Base-by-base conservation (phyloP, 306 rosid species). In the Aeschynomene evenia region DNA sequence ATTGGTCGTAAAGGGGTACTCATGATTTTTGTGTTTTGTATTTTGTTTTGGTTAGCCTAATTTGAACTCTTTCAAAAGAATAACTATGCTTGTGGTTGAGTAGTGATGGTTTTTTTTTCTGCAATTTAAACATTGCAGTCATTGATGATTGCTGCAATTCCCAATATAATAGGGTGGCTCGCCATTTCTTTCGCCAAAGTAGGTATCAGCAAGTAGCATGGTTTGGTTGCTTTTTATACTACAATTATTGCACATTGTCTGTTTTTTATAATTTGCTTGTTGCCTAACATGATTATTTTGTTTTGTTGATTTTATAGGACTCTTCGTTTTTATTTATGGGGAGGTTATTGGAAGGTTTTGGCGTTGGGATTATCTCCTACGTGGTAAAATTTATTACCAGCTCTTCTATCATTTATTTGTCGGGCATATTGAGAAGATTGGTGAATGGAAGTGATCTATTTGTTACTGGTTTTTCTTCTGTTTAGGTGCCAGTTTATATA, bases 331-430 rank as follows among this genome's bases (percentile, higher is more conserved):
- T 88, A 48, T 91, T 70, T 80, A 85, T 91, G 96, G 97, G 97
- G 69, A 84, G 96, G 63, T 71, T 91, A 71, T 72, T 91, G 81
- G 97, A 85, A 91, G 97, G 97, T 67, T 91, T 91, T 81, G 97
- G 97, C 36, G 97, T 91, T 37, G 97, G 97, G 69, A 91, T 91
- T 18, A 86, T 91, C 71, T 91, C 97, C 51, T 91, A 91, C 59
- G 90, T 89, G 97, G 97, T 91, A 79, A 77, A 52, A 18, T 74
- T 53, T 28, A 37, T 29, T 13, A 43, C 39, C n/a, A n/a, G n/a
- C 59, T 13, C 24, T 48, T 29, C 57, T 52, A 37, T 63, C 11
- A 10, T 15, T 42, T 58, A 61, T 12, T 37, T 77, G 20, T 43
- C 31, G 61, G 48, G 45, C n/a, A 33, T 61, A 13, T 49, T 56